Conservation (phyloP, 2,329 filamentous ascomycete species). For the Aphanocladium album region DNA sequence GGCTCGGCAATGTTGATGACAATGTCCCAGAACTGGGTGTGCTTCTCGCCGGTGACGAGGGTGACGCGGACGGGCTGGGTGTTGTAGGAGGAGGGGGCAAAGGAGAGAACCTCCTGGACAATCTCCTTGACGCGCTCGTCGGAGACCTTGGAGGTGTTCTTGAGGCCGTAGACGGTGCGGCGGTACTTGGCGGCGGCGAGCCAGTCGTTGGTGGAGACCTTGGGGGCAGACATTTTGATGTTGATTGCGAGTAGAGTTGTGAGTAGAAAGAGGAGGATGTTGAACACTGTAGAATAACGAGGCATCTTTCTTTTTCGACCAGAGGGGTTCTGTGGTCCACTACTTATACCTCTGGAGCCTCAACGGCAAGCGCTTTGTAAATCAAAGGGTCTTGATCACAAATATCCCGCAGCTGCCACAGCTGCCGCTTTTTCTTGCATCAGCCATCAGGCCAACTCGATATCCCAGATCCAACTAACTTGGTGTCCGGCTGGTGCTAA, state of each 20-base stretch:
- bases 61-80: conserved; percentile 75
- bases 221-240: conserved; percentile 38
- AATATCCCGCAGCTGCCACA: neutral
- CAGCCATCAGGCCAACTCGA: neutral
- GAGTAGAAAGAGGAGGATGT: conserved; percentile 1
- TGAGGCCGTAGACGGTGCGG: conserved; percentile 64
- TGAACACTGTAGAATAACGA: conserved; percentile 3
- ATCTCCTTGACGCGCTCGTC: conserved; percentile 59
- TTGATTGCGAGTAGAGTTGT: conserved; percentile 18
- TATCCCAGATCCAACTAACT: no score
- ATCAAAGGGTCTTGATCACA: neutral
- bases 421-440: neutral
- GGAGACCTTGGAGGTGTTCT: conserved; percentile 51
- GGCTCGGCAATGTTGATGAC: conserved; percentile 58
- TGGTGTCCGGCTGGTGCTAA: neutral
- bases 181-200: conserved; percentile 62
- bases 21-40: conserved; percentile 83
- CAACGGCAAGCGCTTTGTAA: neutral
- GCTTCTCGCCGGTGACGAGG: conserved; percentile 74
- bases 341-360: conserved; percentile 2
- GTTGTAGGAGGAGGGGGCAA: conserved; percentile 83
- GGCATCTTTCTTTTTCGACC: neutral
- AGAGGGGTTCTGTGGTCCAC: neutral
- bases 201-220: conserved; percentile 45
- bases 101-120: conserved; percentile 56